Percentiles rank a stretch among this genome's conserved stretches.
Evolutionary conservation across 2,329 filamentous ascomycete species (phyloP).

Genomic region (Cercospora zeae-maydis): DNA sequence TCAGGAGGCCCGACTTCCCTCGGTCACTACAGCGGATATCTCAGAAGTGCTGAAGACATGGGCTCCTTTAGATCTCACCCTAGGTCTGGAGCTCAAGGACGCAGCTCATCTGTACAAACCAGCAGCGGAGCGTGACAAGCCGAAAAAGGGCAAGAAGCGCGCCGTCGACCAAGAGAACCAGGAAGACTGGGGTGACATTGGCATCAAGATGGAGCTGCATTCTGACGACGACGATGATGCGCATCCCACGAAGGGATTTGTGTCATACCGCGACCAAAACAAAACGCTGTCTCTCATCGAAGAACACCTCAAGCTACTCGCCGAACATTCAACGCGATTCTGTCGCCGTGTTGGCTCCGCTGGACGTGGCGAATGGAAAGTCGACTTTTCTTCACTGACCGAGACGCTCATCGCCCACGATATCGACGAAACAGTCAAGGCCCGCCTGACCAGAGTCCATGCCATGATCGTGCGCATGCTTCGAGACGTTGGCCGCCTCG

Average conservation of each 20-base stretch:
- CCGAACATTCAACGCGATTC: slow-evolving; percentile 66
- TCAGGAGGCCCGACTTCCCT: slow-evolving; percentile 35
- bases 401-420: slow-evolving; percentile 69
- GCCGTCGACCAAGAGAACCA: slow-evolving; percentile 8
- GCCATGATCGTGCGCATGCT: slow-evolving; percentile 83
- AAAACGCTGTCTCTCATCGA: slow-evolving; percentile 58
- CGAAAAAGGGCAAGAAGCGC: slow-evolving; percentile 24
- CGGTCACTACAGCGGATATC: slow-evolving; percentile 42
- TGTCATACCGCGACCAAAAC: slow-evolving; percentile 38
- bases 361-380: slow-evolving; percentile 69
- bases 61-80: slow-evolving; percentile 40
- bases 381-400: slow-evolving; percentile 75
- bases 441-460: slow-evolving; percentile 71
- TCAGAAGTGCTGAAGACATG: slow-evolving; percentile 39
- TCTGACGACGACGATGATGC: slow-evolving; percentile 31
- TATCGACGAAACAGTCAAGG: slow-evolving; percentile 75
- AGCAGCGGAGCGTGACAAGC: slow-evolving; percentile 30
- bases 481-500: slow-evolving; percentile 82
- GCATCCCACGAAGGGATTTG: slow-evolving; percentile 24
- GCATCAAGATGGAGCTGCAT: slow-evolving; percentile 30
- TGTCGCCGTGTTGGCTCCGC: slow-evolving; percentile 64
- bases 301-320: slow-evolving; percentile 68
- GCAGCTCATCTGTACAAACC: slow-evolving; percentile 21
- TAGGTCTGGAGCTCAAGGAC: slow-evolving; percentile 28
- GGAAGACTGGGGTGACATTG: slow-evolving; percentile 29